A percentile compares a stretch with the other conserved stretches of the same genome.
Conservation (phyloP, 768 basidiomycete species). For the Chalciporus sphaerocephalus region DNA sequence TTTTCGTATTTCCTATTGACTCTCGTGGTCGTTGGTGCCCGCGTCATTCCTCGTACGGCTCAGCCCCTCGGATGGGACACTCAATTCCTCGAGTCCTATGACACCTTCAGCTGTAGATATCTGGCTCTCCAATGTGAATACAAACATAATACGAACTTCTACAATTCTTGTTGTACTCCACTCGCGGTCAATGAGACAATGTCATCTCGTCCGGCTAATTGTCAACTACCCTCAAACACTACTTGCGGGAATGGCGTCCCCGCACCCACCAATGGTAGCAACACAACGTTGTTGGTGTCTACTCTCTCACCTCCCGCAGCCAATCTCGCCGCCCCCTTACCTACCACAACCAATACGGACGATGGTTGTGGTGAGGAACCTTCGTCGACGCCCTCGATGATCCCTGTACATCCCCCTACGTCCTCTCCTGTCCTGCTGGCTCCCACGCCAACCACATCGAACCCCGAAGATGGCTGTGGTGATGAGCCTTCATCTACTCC, state of each 20-base stretch:
- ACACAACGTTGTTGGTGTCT: background rate
- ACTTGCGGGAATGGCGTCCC: conserved; percentile 16
- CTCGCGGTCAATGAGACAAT: conserved; percentile 53
- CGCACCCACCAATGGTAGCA: conserved; percentile 15
- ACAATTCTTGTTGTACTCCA: conserved; percentile 68
- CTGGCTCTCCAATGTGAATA: conserved; percentile 46
- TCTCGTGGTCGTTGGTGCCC: conserved; percentile 38
- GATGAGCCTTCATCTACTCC: background rate
- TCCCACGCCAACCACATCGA: background rate
- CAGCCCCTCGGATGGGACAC: conserved; percentile 44
- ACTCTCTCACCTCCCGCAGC: background rate
- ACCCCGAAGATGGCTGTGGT: background rate
- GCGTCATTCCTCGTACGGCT: conserved; percentile 33
- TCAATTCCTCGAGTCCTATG: conserved; percentile 50
- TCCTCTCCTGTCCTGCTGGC: background rate
- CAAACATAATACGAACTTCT: conserved; percentile 53
- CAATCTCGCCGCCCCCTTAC: background rate
- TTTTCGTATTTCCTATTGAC: conserved; percentile 39
- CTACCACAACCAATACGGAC: background rate
- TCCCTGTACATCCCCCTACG: background rate
- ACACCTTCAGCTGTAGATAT: conserved; percentile 59
- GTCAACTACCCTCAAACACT: conserved; percentile 40
- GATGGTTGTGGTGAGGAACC: background rate
- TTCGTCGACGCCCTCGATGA: background rate
- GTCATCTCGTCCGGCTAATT: conserved; percentile 46